Evolutionary conservation across 805 yeast species (phyloP).

Genomic region (Starmerella apicola): DNA sequence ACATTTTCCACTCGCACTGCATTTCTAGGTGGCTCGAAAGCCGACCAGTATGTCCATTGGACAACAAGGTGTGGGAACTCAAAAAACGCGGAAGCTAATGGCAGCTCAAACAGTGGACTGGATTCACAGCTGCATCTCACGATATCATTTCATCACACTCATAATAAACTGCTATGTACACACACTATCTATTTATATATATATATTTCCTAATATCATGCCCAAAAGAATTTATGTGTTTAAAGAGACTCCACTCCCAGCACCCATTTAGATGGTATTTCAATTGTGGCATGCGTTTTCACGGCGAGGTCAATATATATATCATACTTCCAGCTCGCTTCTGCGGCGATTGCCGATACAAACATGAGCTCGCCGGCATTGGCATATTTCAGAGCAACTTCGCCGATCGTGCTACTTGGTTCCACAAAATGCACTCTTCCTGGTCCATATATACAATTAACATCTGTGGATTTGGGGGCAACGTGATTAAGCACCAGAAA

Average conservation of each 20-base stretch:
- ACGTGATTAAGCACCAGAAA: constrained; percentile 47
- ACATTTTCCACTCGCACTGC: constrained; percentile 97
- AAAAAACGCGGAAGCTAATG: constrained; percentile 57
- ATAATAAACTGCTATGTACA: no score
- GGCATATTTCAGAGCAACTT: neutral
- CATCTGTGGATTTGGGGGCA: no score
- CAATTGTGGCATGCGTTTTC: neutral
- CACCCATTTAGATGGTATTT: neutral
- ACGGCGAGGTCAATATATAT: neutral
- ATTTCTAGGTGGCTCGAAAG: constrained; percentile 90
- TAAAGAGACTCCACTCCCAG: neutral
- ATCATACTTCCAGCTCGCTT: neutral
- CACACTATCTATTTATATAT: no score
- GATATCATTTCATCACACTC: no score
- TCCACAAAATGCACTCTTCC: neutral
- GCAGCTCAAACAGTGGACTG: no score
- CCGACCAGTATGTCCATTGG: constrained; percentile 93
- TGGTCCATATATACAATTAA: neutral
- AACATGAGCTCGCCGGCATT: neutral
- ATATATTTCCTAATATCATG: no score
- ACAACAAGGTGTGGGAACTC: constrained; percentile 77
- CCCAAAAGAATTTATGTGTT: neutral
- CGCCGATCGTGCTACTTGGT: neutral
- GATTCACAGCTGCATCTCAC: neutral
- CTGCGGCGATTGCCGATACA: neutral